Base-by-base conservation (phyloP, 495 filamentous ascomycete species). In the Penicillium angulare region DNA sequence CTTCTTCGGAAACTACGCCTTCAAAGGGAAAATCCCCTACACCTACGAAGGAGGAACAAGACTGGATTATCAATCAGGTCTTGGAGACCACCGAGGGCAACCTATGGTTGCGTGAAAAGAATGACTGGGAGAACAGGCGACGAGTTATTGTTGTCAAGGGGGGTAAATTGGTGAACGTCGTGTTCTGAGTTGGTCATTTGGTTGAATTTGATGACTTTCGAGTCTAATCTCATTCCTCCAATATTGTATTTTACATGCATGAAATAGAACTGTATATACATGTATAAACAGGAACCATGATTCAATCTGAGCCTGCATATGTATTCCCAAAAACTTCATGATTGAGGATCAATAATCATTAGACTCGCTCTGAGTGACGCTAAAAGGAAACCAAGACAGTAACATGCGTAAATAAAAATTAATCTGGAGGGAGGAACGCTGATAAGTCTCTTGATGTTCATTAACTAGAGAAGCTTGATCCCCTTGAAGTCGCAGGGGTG, bases 51-150 rank as follows among this genome's bases (percentile, higher is more conserved):
- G 67, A 65, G 24, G 73, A 74, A 45, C 73, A 76, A 50, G 70
- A 79, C 7, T 87, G 79, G 75, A 68, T 90, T n/a, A 67, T 86
- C 9, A 68, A 55, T 24, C 77, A 76, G 53, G 72, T 78, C 13
- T 36, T 73, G 42, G 67, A 71, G 44, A 78, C 72, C 13, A 64
- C 71, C 8, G 71, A 73, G 50, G 78, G 79, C 3, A 69, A 64
- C 26, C 24, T 60, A 29, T 79, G 75, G 72, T 58, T 81, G 36
- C 64, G 54, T n/a, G 65, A 71, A 54, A 73, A 67, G 59, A 69
- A 76, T 48, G 73, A 77, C 18, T 74, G 72, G 74, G 70, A 69
- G 47, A 75, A 69, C 57, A 61, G 71, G 21, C 58, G 63, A 38
- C 62, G 72, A 36, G 66, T 78, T 8, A 68, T 78, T 46, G 71